Percentiles rank a stretch among this genome's conserved stretches.
Conservation (phyloP, 1,139 yeast genomes). For the Yamadazyma blattariae region DNA sequence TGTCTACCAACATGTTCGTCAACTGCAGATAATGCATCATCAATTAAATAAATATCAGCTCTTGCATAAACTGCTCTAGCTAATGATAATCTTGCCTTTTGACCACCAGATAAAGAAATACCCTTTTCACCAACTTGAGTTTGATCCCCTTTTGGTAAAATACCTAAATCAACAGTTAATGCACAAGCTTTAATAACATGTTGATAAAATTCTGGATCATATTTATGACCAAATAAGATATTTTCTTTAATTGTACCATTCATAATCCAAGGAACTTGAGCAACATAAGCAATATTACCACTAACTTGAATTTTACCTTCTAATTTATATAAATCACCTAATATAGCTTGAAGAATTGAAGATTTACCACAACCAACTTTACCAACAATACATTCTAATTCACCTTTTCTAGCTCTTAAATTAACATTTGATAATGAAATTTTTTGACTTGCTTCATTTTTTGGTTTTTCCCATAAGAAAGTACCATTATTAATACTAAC, state of each 20-base stretch:
- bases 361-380: constrained; percentile 93
- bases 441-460: constrained; percentile 52
- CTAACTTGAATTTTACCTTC: constrained; percentile 71
- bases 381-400: constrained; percentile 85
- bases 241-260: constrained; percentile 90
- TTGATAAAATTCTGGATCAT: constrained; percentile 75
- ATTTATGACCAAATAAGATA: constrained; percentile 83
- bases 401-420: constrained; percentile 72
- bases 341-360: constrained; percentile 74
- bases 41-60: constrained; percentile 86
- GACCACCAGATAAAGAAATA: constrained; percentile 94
- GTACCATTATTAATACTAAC: constrained; percentile 72
- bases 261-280: constrained; percentile 93
- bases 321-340: constrained; percentile 83
- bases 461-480: constrained; percentile 84
- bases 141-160: constrained; percentile 82
- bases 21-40: constrained; percentile 81
- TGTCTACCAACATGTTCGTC: constrained; percentile 94
- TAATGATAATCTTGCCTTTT: constrained; percentile 87
- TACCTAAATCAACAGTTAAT: constrained; percentile 70
- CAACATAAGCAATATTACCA: constrained; percentile 86
- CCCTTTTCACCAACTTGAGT: constrained; percentile 98
- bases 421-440: constrained; percentile 74
- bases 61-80: constrained; percentile 96
- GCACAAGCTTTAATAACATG: constrained; percentile 88